Percentiles rank a stretch among this genome's conserved stretches.
These are phyloP conservation scores for Microcyclospora tardicrescens DNA, from an alignment of 2,329 filamentous ascomycete species.

Conservation along the genomic window DNA sequence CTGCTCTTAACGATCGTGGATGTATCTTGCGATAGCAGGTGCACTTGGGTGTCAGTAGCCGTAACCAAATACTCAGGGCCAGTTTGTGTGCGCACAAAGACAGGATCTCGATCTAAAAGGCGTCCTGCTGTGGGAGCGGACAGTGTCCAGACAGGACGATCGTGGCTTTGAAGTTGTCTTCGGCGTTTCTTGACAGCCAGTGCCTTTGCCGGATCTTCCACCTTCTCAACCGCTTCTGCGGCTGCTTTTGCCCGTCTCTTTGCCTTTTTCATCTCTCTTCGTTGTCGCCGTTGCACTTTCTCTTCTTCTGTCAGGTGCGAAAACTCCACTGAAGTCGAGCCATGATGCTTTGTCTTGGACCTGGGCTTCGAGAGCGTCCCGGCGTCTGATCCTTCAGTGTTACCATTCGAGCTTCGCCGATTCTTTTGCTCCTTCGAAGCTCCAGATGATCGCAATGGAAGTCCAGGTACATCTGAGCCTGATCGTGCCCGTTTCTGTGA, in stretches of 20 bases:
- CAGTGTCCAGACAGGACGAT: slow-evolving; percentile 29
- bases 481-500: not conserved
- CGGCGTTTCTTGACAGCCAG: not conserved
- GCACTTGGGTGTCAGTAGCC: slow-evolving; percentile 18
- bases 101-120: slow-evolving; percentile 42
- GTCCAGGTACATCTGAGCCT: not conserved
- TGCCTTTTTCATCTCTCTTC: slow-evolving; percentile 4
- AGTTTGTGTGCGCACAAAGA: slow-evolving; percentile 39
- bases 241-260: not conserved
- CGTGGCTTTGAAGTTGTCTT: not conserved
- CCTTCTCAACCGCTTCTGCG: slow-evolving; percentile 1
- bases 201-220: not conserved
- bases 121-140: slow-evolving; percentile 41
- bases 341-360: too few species aligned
- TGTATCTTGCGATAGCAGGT: slow-evolving; percentile 53
- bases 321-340: too few species aligned
- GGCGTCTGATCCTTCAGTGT: too few species aligned
- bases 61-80: slow-evolving; percentile 17
- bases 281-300: not conserved
- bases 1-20: slow-evolving; percentile 70
- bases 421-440: not conserved
- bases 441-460: not conserved
- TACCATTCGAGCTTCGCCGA: too few species aligned
- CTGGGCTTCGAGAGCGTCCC: too few species aligned
- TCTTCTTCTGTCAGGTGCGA: not conserved